These are phyloP conservation scores for Thymus mandschuricus DNA, from an alignment of 257 asterid species.

Conservation along the genomic window DNA sequence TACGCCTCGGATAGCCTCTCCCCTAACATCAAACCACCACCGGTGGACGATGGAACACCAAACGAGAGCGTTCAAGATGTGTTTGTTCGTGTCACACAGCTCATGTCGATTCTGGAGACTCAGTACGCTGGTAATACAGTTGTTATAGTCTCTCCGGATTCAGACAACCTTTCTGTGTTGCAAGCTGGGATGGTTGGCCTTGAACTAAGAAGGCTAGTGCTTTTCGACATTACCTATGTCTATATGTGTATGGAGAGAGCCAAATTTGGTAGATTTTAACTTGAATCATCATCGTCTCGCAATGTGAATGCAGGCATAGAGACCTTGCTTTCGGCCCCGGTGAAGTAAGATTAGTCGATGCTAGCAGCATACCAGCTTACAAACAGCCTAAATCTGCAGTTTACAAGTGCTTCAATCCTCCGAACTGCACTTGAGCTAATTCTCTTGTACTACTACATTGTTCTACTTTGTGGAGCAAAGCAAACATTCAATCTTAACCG, in stretches of 20 bases:
- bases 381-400: slow-evolving; percentile 81
- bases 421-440: slow-evolving; percentile 65
- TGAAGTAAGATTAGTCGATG: slow-evolving; percentile 79
- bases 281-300: too few species aligned
- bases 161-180: slow-evolving; percentile 77
- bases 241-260: too few species aligned
- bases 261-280: not conserved
- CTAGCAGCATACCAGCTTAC: slow-evolving; percentile 69
- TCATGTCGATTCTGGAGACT: slow-evolving; percentile 94
- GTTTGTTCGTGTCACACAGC: slow-evolving; percentile 91
- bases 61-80: slow-evolving; percentile 91
- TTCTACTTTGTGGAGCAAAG: too few species aligned
- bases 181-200: slow-evolving; percentile 89
- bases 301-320: slow-evolving; percentile 57
- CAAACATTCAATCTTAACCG: slow-evolving; percentile 4
- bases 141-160: slow-evolving; percentile 86
- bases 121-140: slow-evolving; percentile 82
- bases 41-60: slow-evolving; percentile 86
- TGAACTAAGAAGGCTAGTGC: slow-evolving; percentile 72
- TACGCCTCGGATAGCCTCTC: slow-evolving; percentile 83
- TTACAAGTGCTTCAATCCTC: slow-evolving; percentile 86
- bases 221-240: too few species aligned
- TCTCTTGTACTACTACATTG: not conserved
- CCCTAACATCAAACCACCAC: slow-evolving; percentile 79
- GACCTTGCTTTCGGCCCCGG: slow-evolving; percentile 81